phyloP scores from a whole-genome alignment of 2,329 filamentous ascomycete species.

The Nothomitra cinnamomea region DNA sequence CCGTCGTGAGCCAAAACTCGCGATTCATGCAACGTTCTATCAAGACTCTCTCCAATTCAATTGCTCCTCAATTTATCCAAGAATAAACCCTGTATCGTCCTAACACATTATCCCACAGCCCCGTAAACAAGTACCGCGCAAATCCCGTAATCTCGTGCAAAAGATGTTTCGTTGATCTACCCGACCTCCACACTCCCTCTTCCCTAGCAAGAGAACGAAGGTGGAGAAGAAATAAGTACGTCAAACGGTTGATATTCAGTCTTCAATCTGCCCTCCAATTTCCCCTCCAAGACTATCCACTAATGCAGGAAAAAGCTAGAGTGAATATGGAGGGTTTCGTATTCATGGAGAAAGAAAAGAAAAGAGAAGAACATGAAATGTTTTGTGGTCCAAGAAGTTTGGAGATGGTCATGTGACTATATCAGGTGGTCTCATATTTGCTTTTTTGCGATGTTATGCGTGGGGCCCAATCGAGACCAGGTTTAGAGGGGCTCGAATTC shows the following conservation, averaged over 20 bases:
- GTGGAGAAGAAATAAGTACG: not conserved
- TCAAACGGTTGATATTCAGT: not conserved
- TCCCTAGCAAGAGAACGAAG: not conserved
- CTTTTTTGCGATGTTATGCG: conserved; percentile 18
- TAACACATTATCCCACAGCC: too few species aligned
- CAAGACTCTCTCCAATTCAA: too few species aligned
- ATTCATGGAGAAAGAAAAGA: conserved; percentile 18
- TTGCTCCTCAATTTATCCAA: too few species aligned
- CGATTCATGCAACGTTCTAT: too few species aligned
- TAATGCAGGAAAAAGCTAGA: conserved; percentile 40
- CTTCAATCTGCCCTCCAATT: conserved; percentile 45
- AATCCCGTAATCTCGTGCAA: too few species aligned
- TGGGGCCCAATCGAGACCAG: not conserved
- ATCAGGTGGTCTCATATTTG: conserved; percentile 20
- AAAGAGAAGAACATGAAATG: conserved; percentile 22
- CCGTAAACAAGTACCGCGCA: too few species aligned
- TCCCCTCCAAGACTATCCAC: conserved; percentile 46
- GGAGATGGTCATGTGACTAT: not conserved
- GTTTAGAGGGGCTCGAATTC: not conserved
- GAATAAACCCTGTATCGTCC: too few species aligned
- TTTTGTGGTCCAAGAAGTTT: conserved; percentile 13
- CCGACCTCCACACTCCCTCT: not conserved
- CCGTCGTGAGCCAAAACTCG: too few species aligned
- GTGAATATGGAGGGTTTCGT: conserved; percentile 44
- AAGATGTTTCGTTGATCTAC: not conserved